Evolutionary conservation across 2,329 filamentous ascomycete genomes (phyloP).

Genomic region (Penicillium paneum): DNA sequence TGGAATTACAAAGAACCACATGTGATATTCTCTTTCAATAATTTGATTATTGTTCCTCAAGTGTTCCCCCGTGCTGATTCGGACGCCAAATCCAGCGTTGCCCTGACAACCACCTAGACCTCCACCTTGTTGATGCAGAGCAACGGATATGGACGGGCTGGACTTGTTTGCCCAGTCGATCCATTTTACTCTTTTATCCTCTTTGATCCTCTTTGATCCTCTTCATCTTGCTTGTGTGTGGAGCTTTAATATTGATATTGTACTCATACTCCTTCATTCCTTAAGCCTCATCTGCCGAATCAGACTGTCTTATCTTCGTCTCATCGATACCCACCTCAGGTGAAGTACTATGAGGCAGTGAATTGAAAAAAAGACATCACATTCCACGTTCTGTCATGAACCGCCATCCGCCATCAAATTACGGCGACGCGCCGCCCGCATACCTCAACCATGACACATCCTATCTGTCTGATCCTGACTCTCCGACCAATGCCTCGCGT

Average conservation of each 20-base stretch:
- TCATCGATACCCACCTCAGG: background rate
- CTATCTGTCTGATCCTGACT: conserved; percentile 31
- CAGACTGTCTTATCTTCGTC: conserved; percentile 8
- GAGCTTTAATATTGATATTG: background rate
- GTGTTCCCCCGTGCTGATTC: conserved; percentile 5
- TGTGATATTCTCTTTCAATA: background rate
- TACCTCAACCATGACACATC: conserved; percentile 36
- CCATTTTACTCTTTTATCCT: conserved; percentile 1
- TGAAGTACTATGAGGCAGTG: conserved; percentile 19
- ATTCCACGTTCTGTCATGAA: conserved; percentile 25
- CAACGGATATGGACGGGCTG: conserved; percentile 15
- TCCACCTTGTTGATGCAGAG: conserved; percentile 24
- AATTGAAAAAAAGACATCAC: conserved; percentile 7
- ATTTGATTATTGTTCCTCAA: background rate
- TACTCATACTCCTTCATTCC: conserved; percentile 17
- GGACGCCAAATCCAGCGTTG: conserved; percentile 9
- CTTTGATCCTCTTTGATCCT: background rate
- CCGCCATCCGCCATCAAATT: conserved; percentile 33
- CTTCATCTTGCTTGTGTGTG: conserved; percentile 3
- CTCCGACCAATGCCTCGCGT: conserved; percentile 23
- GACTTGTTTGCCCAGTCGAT: conserved; percentile 8
- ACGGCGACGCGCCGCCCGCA: conserved; percentile 45
- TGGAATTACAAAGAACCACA: background rate
- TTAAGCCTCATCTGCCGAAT: conserved; percentile 1
- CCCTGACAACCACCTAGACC: conserved; percentile 17